Conservation (phyloP, 208 protist species). For the Trypanosoma avium region DNA sequence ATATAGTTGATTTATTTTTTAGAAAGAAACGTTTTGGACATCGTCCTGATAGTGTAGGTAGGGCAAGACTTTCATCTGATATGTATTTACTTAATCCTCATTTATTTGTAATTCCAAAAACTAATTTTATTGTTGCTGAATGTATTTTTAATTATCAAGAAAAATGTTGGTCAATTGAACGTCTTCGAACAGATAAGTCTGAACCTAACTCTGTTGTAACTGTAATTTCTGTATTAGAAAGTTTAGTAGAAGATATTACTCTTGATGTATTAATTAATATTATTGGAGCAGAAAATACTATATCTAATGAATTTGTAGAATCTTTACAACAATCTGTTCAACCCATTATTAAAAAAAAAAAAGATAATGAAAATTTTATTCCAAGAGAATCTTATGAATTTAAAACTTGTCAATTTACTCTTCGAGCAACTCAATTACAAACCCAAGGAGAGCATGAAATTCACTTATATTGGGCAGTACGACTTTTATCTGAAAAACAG, state of each 20-base stretch:
- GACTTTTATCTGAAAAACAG: constrained; percentile 40
- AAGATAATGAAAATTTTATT: not conserved
- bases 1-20: constrained; percentile 65
- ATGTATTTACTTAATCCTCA: constrained; percentile 55
- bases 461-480: constrained; percentile 43
- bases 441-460: constrained; percentile 28
- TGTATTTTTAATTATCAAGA: constrained; percentile 46
- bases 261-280: constrained; percentile 39
- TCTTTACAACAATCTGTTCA: not conserved
- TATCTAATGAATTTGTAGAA: not conserved
- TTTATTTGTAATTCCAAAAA: constrained; percentile 34
- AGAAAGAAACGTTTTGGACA: constrained; percentile 65
- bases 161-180: constrained; percentile 61
- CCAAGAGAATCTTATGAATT: not conserved
- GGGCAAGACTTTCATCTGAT: constrained; percentile 47
- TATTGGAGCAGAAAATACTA: constrained; percentile 12
- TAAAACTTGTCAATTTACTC: constrained; percentile 45
- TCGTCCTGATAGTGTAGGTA: constrained; percentile 52
- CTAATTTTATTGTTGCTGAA: constrained; percentile 46
- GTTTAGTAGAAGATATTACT: constrained; percentile 62
- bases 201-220: constrained; percentile 83
- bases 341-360: too few species aligned
- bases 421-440: constrained; percentile 49
- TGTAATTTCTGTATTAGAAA: constrained; percentile 78
- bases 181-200: constrained; percentile 58